Evolutionary conservation across 75 land plant species (phyloP).

Genomic region (Picea glauca): DNA sequence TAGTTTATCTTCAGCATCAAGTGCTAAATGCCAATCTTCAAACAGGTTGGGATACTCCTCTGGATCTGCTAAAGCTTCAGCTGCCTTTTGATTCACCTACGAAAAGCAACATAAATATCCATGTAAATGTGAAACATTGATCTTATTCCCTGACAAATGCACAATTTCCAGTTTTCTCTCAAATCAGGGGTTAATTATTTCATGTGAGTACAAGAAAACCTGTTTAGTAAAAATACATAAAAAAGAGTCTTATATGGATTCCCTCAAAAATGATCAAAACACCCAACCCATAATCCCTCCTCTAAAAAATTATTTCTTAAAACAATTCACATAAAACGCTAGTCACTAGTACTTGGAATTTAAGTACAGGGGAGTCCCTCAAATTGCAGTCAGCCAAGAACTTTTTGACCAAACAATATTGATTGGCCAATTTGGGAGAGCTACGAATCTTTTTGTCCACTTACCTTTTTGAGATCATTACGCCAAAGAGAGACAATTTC

Average conservation of each 20-base stretch:
- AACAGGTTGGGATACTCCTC: slow-evolving; percentile 44
- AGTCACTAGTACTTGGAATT: no score
- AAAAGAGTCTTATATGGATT: neutral
- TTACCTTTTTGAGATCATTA: slow-evolving; percentile 43
- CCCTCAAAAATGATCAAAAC: neutral
- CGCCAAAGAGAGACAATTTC: slow-evolving; percentile 35
- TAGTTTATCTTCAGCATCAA: slow-evolving; percentile 23
- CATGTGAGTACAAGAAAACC: neutral
- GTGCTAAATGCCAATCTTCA: slow-evolving; percentile 39
- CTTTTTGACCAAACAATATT: no score
- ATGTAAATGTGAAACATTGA: no score
- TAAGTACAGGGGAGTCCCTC: no score
- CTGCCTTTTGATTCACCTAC: slow-evolving; percentile 41
- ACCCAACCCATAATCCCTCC: neutral
- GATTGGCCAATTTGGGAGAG: neutral
- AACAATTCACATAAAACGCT: no score
- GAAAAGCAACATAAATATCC: neutral
- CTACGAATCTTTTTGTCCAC: no score
- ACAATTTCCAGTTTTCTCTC: no score
- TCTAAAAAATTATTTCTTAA: no score
- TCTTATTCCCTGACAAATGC: no score
- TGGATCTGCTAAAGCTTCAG: slow-evolving; percentile 48
- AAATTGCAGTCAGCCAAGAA: no score
- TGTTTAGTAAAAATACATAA: neutral
- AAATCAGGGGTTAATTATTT: neutral